These are phyloP conservation scores for Elaeis oleifera DNA, from an alignment of 202 grass and related monocot species.

Conservation along the genomic window DNA sequence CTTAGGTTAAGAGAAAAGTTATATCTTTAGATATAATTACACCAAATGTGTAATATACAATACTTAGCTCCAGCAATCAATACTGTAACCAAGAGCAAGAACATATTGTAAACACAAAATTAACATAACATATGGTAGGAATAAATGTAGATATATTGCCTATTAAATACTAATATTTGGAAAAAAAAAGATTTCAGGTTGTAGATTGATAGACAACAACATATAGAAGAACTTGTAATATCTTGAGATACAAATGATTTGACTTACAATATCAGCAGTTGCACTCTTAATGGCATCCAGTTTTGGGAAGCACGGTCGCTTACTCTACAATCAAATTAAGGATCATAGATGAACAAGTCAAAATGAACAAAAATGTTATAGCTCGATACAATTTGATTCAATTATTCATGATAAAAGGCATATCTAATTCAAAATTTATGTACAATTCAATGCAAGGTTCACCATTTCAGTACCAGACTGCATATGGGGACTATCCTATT, in stretches of 20 bases:
- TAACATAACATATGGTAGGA: no score
- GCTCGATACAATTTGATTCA: neutral
- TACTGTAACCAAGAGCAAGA: no score
- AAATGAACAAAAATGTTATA: constrained; percentile 10
- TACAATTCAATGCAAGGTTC: no score
- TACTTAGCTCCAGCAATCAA: no score
- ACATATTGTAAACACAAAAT: no score
- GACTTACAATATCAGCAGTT: constrained; percentile 28
- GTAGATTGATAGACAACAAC: no score
- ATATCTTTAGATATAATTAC: no score
- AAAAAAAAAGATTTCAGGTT: neutral
- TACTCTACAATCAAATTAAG: constrained; percentile 39
- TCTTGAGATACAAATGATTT: constrained; percentile 8
- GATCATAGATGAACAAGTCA: constrained; percentile 6
- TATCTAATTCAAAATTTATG: neutral
- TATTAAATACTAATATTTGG: neutral
- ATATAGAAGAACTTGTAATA: constrained; percentile 47
- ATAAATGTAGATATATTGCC: no score
- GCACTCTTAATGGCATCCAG: constrained; percentile 89
- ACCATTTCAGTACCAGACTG: no score
- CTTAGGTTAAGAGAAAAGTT: no score
- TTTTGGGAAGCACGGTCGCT: constrained; percentile 78
- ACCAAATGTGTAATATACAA: no score
- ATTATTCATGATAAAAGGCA: neutral
- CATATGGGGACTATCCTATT: no score